phyloP scores from a whole-genome alignment of 2,329 filamentous ascomycete genomes.

The Esteya vermicola region DNA sequence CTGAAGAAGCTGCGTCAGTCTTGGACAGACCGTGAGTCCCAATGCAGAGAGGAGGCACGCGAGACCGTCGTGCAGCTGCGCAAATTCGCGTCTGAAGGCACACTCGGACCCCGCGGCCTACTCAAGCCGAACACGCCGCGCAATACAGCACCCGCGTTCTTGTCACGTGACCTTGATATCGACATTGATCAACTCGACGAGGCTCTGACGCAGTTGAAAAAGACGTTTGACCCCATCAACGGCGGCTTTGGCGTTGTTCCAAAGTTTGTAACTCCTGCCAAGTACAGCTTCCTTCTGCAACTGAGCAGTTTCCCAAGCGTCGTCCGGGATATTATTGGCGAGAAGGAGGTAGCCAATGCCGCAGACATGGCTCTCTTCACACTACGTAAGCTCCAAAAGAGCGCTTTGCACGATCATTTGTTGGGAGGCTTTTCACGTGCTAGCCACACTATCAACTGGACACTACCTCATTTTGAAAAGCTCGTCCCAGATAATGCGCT shows the following conservation, averaged over 20 bases:
- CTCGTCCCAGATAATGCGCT: constrained; percentile 90
- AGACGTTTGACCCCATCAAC: constrained; percentile 63
- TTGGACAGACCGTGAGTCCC: constrained; percentile 74
- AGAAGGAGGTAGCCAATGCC: constrained; percentile 61
- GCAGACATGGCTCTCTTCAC: constrained; percentile 70
- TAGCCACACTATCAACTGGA: constrained; percentile 85
- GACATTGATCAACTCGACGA: constrained; percentile 89
- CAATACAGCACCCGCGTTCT: constrained; percentile 15
- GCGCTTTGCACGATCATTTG: constrained; percentile 41
- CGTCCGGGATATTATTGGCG: constrained; percentile 82
- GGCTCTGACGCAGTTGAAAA: constrained; percentile 65
- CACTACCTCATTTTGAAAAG: constrained; percentile 92
- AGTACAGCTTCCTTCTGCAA: constrained; percentile 68
- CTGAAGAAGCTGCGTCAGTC: constrained; percentile 59
- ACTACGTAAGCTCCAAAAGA: constrained; percentile 53
- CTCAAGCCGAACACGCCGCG: constrained; percentile 12
- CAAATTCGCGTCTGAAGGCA: constrained; percentile 82
- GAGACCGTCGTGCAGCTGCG: constrained; percentile 69
- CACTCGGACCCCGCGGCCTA: constrained; percentile 33
- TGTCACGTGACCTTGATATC: constrained; percentile 45
- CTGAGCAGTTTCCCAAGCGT: constrained; percentile 56
- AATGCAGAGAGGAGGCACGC: constrained; percentile 70
- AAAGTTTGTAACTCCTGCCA: constrained; percentile 82
- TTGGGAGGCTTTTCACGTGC: constrained; percentile 54
- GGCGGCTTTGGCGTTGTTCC: constrained; percentile 72